Evolutionary conservation across 1,284 basidiomycete species (phyloP).

Genomic region (Ceratobasidium sp.): DNA sequence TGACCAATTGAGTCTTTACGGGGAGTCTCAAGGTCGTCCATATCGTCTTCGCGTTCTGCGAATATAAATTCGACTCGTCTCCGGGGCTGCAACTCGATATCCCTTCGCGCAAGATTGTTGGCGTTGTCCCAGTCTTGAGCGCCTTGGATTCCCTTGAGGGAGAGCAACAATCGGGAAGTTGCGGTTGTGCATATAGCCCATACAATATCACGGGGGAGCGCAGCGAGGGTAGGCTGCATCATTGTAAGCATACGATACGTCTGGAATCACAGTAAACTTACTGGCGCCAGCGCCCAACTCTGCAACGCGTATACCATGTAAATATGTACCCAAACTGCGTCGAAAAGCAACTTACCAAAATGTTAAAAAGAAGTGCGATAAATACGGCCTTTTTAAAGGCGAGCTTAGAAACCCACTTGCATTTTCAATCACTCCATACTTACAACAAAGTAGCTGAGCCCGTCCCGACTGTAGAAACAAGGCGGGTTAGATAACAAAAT

Average conservation of each 20-base stretch:
- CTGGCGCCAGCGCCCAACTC: constrained; percentile 44
- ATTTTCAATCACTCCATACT: background rate
- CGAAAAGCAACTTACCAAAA: constrained; percentile 29
- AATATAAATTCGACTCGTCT: constrained; percentile 15
- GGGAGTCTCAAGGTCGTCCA: background rate
- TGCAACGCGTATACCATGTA: background rate
- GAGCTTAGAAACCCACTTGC: background rate
- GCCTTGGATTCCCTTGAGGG: constrained; percentile 39
- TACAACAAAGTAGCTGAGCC: constrained; percentile 43
- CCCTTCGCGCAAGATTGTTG: constrained; percentile 7
- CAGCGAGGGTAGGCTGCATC: constrained; percentile 30
- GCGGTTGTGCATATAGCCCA: constrained; percentile 47
- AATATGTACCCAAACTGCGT: background rate
- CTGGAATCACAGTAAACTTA: constrained; percentile 1
- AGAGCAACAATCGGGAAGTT: constrained; percentile 47
- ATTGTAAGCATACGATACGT: constrained; percentile 3
- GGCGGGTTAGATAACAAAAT: background rate
- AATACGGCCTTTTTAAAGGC: constrained; percentile 28
- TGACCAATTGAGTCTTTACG: background rate
- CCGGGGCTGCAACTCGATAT: constrained; percentile 22
- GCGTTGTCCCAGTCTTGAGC: constrained; percentile 31
- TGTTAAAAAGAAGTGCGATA: constrained; percentile 45
- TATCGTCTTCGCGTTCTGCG: constrained; percentile 19
- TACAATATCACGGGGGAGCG: constrained; percentile 41
- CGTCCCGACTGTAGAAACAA: constrained; percentile 32